Percentiles rank a stretch among this genome's conserved stretches.
These are phyloP conservation scores for Spizellomyces punctatus DNA, from an alignment of 192 early-diverging fungal genomes.

Conservation along the genomic window DNA sequence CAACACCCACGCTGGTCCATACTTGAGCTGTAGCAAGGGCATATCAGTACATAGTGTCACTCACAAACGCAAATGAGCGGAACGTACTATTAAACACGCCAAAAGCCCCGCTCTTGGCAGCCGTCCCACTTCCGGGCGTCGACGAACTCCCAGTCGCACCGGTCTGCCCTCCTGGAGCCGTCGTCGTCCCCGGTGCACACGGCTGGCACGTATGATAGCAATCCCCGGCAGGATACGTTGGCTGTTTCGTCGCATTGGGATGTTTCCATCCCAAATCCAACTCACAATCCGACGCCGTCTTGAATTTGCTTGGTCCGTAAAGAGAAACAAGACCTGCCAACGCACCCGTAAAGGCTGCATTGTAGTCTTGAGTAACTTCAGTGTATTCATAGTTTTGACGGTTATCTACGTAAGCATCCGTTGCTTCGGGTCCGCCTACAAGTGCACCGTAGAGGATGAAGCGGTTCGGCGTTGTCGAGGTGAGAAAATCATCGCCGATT, in stretches of 20 bases:
- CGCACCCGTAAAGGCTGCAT: constrained; percentile 31
- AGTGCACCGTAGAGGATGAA: constrained; percentile 50
- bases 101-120: too few species aligned
- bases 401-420: constrained; percentile 30
- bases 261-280: constrained; percentile 35
- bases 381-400: constrained; percentile 32
- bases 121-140: too few species aligned
- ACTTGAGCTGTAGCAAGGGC: too few species aligned
- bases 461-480: constrained; percentile 40
- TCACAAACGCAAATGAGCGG: too few species aligned
- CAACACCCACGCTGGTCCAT: too few species aligned
- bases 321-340: constrained; percentile 29
- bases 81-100: too few species aligned
- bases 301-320: constrained; percentile 26
- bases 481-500: constrained; percentile 51
- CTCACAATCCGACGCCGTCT: constrained; percentile 18
- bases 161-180: neutral
- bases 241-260: constrained; percentile 26
- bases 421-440: constrained; percentile 27
- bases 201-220: constrained; percentile 32
- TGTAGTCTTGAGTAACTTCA: constrained; percentile 43
- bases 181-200: neutral
- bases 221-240: constrained; percentile 12
- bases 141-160: too few species aligned
- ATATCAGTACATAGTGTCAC: too few species aligned